Evolutionary conservation across 257 asterid genomes (phyloP), one percentile per base, ranked within the genome.

Genomic region (Solanum etuberosum): DNA sequence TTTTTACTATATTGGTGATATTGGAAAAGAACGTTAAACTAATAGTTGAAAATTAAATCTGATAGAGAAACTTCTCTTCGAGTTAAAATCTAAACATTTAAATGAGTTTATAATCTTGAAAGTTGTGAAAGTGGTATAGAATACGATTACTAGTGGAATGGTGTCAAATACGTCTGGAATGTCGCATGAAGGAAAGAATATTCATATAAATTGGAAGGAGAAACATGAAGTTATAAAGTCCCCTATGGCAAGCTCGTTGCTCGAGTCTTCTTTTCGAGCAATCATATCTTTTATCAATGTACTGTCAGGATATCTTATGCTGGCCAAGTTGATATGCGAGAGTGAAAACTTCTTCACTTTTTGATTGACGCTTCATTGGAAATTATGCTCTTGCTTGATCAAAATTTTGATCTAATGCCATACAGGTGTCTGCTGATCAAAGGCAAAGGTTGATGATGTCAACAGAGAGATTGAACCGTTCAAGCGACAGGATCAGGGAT

Each of bases 371-470:
- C 68, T 48, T 81, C 42, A 48, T 16, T 27, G 42, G 85, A 73
- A 72, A 37, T 46, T 46, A 29, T 12, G 20, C 31, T 81, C 27
- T 87, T 67, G 81, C 51, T 82, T 18, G 59, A 31, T 83, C 67
- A 40, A 87, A n/a, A 48, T 83, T 81, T 40, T 67, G 25, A 37
- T 25, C 32, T 8, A 81, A 88, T 40, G 43, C 27, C 35, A 14
- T 87, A 18, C 83, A 91, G 95, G 93, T 89, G 82, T 90, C 95
- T 23, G 89, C 94, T 37, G 93, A 93, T 90, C 96, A 93, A 88
- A 91, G 91, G 77, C 94, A 88, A 67, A 93, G 96, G 87, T 84
- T 93, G 73, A 27, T 91, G 67, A 88, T 90, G 95, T 93, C 96
- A 74, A 92, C 95, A 29, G 94, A 88, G 76, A 91, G 94, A 88